Conservation (phyloP, 2,329 filamentous ascomycete species). For the Zasmidium angulare region DNA sequence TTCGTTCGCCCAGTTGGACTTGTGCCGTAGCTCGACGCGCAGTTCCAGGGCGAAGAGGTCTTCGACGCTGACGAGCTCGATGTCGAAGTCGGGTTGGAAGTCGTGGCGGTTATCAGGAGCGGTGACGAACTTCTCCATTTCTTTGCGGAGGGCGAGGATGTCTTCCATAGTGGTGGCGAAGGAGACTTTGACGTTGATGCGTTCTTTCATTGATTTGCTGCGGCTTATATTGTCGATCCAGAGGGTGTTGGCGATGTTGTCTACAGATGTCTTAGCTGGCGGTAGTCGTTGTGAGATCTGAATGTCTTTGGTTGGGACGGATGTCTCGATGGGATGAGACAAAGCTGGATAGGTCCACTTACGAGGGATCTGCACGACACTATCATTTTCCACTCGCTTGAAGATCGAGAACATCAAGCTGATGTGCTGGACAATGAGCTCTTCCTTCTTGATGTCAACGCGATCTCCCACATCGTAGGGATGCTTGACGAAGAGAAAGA, state of each 20-base stretch:
- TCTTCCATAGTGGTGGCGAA: conserved; percentile 55
- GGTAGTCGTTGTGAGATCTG: too few species aligned
- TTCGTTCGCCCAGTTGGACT: conserved; percentile 61
- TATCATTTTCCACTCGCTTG: conserved; percentile 31
- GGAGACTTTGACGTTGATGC: conserved; percentile 30
- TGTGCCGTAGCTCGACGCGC: conserved; percentile 36
- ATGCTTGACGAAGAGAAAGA: conserved; percentile 97
- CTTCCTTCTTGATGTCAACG: conserved; percentile 22
- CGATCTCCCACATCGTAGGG: conserved; percentile 66
- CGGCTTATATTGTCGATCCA: conserved; percentile 40
- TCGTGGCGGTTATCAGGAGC: conserved; percentile 37
- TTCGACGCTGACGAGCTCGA: conserved; percentile 32
- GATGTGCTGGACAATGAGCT: conserved; percentile 35
- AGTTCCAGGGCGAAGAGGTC: conserved; percentile 35
- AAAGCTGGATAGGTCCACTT: neutral
- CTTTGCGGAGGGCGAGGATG: conserved; percentile 30
- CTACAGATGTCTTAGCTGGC: neutral
- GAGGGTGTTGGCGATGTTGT: conserved; percentile 36
- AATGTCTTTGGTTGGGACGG: too few species aligned
- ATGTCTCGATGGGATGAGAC: too few species aligned
- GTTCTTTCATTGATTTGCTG: conserved; percentile 38
- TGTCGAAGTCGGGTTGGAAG: conserved; percentile 34
- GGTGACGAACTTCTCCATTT: conserved; percentile 34
- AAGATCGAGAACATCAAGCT: conserved; percentile 36
- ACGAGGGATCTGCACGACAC: conserved; percentile 35